Conservation (phyloP, 768 basidiomycete species). For the Ramaria rubella region DNA sequence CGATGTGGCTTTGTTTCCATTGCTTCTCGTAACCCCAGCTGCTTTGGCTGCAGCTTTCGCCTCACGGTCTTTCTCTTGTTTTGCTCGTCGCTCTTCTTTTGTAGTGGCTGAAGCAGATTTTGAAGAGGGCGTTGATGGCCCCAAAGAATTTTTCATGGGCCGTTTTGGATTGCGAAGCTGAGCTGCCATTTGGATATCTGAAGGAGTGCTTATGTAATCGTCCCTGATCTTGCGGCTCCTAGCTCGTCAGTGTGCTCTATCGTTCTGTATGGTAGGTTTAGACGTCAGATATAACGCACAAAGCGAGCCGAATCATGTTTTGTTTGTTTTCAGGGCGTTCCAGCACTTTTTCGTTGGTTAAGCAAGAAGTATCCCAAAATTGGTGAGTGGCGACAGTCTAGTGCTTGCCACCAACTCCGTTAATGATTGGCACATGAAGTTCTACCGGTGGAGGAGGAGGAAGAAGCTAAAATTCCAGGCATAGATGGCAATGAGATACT, state of each 20-base stretch:
- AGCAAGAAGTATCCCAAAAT: constrained; percentile 99
- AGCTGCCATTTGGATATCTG: not conserved
- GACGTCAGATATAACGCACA: not conserved
- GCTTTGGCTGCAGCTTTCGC: constrained; percentile 56
- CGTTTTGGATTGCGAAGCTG: not conserved
- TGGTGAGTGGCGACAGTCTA: constrained; percentile 40
- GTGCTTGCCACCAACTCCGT: not conserved
- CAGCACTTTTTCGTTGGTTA: constrained; percentile 96
- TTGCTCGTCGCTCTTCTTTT: constrained; percentile 72
- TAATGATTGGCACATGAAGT: constrained; percentile 36
- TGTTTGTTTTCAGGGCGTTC: constrained; percentile 67
- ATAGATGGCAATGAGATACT: constrained; percentile 55
- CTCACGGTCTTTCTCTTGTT: constrained; percentile 74
- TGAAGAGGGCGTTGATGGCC: not conserved
- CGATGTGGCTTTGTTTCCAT: constrained; percentile 12
- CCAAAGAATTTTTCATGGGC: not conserved
- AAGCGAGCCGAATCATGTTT: not conserved
- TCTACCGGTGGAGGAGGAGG: constrained; percentile 77
- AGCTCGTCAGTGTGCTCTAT: not conserved
- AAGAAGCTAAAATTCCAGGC: constrained; percentile 55
- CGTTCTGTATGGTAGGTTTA: not conserved
- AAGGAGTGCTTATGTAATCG: not conserved
- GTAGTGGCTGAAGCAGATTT: constrained; percentile 47
- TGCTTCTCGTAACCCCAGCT: constrained; percentile 14
- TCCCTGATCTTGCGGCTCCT: not conserved